A percentile compares a stretch with the other conserved stretches of the same genome.
Evolutionary conservation across 352 stramenopile genomes (phyloP).

Genomic region (Phytophthora brassicae): DNA sequence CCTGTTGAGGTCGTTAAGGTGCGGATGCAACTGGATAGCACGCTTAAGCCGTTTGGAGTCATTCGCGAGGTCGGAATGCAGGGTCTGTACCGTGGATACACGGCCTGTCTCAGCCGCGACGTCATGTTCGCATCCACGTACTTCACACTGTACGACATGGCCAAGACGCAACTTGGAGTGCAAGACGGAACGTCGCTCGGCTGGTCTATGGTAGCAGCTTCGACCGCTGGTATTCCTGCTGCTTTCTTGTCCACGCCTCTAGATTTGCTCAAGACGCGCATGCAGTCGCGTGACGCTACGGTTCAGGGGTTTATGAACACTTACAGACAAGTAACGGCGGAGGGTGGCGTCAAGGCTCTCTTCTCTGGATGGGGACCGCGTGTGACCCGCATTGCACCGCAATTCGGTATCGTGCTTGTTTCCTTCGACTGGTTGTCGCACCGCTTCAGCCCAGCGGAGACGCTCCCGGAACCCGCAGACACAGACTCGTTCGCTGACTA

Average conservation of each 20-base stretch:
- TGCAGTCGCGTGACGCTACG: slow-evolving; percentile 65
- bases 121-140: slow-evolving; percentile 80
- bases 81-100: slow-evolving; percentile 76
- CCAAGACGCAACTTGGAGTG: slow-evolving; percentile 64
- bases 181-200: slow-evolving; percentile 71
- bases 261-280: slow-evolving; percentile 80
- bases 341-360: slow-evolving; percentile 55
- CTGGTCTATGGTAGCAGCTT: slow-evolving; percentile 71
- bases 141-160: slow-evolving; percentile 79
- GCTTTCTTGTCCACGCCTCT: slow-evolving; percentile 78
- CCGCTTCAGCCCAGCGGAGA: slow-evolving; percentile 40
- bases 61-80: slow-evolving; percentile 62
- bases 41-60: slow-evolving; percentile 50
- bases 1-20: slow-evolving; percentile 85
- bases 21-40: slow-evolving; percentile 82
- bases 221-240: slow-evolving; percentile 66
- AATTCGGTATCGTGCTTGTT: slow-evolving; percentile 84
- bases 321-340: slow-evolving; percentile 48
- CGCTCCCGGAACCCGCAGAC: slow-evolving; percentile 25
- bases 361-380: slow-evolving; percentile 74
- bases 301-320: slow-evolving; percentile 50
- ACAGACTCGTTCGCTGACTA: slow-evolving; percentile 37
- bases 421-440: slow-evolving; percentile 81
- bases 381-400: slow-evolving; percentile 71
- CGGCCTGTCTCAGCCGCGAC: slow-evolving; percentile 66